Base-by-base conservation (phyloP, 306 rosid species). In the Cicer bijugum region DNA sequence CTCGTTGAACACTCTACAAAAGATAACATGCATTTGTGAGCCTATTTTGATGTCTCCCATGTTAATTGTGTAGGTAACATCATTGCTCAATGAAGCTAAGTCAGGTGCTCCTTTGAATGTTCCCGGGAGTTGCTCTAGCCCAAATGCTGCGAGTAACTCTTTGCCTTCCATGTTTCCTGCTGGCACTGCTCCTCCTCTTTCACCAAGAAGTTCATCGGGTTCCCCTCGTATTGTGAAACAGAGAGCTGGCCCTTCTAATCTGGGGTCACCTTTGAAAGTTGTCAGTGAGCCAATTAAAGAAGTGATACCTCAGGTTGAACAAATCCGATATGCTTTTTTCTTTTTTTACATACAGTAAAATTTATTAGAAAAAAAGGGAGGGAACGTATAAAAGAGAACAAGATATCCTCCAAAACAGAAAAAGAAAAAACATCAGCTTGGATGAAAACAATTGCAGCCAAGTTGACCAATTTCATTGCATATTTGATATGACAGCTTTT, bases 121-220 rank as follows among this genome's bases (percentile, higher is more conserved):
- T 51, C 89, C 94, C 7, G 99, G 97, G 69, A 95, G 82, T 78
- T 88, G 96, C 75, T 92, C 99, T 43, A 95, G 99, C 86, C 99
- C 99, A 9, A 93, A 89, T 87, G 93, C 93, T 75, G 67, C 89
- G 2, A 82, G 81, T 86, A 88, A 81, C 87, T 72, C 97, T 47
- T 81, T 90, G 79, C 97, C 99, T 38, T 95, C 97, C 77, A 90
- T 95, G 95, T 95, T 95, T 89, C 97, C 97, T 44, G 99, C 99
- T 0, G 99, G 99, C 76, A 92, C 93, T 80, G 99, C 97, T 51
- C 99, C 99, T 0, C 99, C 99, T 45, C 84, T 95, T 73, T 95
- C 99, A 12, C 99, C 99, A 0, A 90, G 99, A 80, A 95, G 99
- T 85, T 47, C 90, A 72, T 84, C 99, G 16, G 97, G 97, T 64